A percentile compares a stretch with the other conserved stretches of the same genome.
These are phyloP conservation scores for Pythium sp. DNA, from an alignment of 352 stramenopile species.

Conservation along the genomic window DNA sequence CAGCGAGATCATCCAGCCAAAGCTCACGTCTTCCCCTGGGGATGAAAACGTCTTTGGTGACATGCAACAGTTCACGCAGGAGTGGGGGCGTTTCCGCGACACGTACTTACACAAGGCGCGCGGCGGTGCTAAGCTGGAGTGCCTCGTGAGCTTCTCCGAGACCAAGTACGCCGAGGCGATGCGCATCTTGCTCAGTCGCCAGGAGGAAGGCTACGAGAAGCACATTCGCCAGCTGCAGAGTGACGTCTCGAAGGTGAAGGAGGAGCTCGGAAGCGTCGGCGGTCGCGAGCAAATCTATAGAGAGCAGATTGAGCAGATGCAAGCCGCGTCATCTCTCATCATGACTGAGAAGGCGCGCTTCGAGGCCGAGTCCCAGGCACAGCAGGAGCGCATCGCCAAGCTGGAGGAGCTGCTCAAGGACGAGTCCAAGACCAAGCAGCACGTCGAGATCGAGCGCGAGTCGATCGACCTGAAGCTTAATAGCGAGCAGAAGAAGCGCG, in stretches of 20 bases:
- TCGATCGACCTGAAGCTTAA: conserved; percentile 66
- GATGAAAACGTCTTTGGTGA: conserved; percentile 68
- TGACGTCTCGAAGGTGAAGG: conserved; percentile 75
- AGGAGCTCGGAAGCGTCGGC: conserved; percentile 77
- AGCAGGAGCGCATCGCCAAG: conserved; percentile 64
- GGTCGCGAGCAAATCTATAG: conserved; percentile 83
- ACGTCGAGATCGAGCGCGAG: conserved; percentile 74
- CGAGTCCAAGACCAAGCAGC: conserved; percentile 58
- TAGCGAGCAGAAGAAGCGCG: conserved; percentile 52
- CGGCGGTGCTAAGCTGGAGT: conserved; percentile 72
- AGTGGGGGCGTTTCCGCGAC: conserved; percentile 74
- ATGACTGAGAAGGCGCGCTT: conserved; percentile 71
- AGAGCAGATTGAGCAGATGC: conserved; percentile 86
- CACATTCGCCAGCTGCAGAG: conserved; percentile 72
- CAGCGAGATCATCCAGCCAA: conserved; percentile 75
- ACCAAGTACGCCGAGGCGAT: conserved; percentile 82
- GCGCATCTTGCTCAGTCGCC: conserved; percentile 72
- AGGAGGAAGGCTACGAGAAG: conserved; percentile 86
- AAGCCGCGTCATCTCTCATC: conserved; percentile 67
- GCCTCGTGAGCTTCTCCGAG: conserved; percentile 72
- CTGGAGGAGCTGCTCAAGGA: conserved; percentile 68
- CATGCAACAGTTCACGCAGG: conserved; percentile 74
- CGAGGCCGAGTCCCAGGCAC: conserved; percentile 53
- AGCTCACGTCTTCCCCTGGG: conserved; percentile 42
- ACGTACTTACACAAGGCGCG: conserved; percentile 68